phyloP scores from a whole-genome alignment of 179 eudicot genomes.

The Pouteria campechiana region DNA sequence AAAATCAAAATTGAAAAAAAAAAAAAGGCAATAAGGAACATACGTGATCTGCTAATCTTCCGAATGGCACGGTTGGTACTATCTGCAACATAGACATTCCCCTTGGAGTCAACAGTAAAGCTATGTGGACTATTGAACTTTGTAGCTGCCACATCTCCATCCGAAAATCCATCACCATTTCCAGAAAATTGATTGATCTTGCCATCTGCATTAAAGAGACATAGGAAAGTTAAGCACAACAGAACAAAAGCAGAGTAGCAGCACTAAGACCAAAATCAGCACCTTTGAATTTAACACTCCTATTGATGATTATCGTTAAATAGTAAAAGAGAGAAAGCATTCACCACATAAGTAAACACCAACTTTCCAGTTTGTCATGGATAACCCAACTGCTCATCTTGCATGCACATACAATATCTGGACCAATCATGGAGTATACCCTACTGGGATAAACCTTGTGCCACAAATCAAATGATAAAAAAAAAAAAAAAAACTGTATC shows the following conservation, averaged over 20 bases:
- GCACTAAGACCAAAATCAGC: background rate
- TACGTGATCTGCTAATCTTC: slow-evolving; percentile 68
- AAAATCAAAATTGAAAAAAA: background rate
- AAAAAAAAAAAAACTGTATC: no score
- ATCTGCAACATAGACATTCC: slow-evolving; percentile 69
- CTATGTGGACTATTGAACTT: slow-evolving; percentile 47
- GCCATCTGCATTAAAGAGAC: slow-evolving; percentile 42
- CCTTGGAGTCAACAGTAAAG: slow-evolving; percentile 61
- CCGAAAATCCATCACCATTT: slow-evolving; percentile 30
- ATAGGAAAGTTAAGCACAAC: background rate
- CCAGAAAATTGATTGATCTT: slow-evolving; percentile 33
- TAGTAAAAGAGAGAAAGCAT: background rate
- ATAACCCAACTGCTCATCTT: no score
- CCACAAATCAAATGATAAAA: no score
- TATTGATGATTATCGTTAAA: no score
- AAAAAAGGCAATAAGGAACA: background rate
- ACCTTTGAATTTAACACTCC: background rate
- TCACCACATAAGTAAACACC: background rate
- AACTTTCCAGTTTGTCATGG: no score
- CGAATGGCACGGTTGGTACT: slow-evolving; percentile 37
- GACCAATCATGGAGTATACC: no score
- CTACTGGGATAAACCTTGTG: no score
- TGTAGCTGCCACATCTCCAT: slow-evolving; percentile 50
- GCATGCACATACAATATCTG: no score
- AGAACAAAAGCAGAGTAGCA: background rate